Evolutionary conservation across 2,329 filamentous ascomycete genomes (phyloP).

Genomic region (Epicoccum sorghinum): DNA sequence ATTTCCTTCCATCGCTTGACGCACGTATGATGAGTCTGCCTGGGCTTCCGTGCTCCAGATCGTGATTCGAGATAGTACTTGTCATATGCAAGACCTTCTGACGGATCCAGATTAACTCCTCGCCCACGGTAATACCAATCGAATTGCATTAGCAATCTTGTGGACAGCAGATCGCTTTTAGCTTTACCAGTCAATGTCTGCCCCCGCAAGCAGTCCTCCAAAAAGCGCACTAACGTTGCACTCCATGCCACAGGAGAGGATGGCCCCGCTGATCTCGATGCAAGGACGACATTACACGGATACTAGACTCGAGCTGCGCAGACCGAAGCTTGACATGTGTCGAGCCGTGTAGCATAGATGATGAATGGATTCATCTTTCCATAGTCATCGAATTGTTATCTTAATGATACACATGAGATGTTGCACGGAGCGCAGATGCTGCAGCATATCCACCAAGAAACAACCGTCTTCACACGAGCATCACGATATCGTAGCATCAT

Average conservation of each 20-base stretch:
- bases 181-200: background rate
- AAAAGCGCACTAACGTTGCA: background rate
- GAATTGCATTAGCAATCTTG: background rate
- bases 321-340: no score
- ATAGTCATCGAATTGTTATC: no score
- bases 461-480: background rate
- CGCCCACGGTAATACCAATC: slow-evolving; percentile 7
- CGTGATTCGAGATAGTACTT: slow-evolving; percentile 20
- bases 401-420: no score
- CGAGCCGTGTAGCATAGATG: no score
- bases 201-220: slow-evolving; percentile 5
- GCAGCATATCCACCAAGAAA: no score
- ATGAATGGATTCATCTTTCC: no score
- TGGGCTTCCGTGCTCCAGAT: background rate
- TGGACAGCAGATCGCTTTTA: slow-evolving; percentile 1
- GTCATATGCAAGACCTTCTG: slow-evolving; percentile 19
- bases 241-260: background rate
- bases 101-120: slow-evolving; percentile 5
- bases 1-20: background rate
- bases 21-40: slow-evolving; percentile 1
- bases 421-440: no score
- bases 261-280: no score
- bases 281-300: no score
- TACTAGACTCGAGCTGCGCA: no score
- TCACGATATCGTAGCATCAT: background rate